Evolutionary conservation across 2,329 filamentous ascomycete genomes (phyloP).

Genomic region (Daldinia sp.): DNA sequence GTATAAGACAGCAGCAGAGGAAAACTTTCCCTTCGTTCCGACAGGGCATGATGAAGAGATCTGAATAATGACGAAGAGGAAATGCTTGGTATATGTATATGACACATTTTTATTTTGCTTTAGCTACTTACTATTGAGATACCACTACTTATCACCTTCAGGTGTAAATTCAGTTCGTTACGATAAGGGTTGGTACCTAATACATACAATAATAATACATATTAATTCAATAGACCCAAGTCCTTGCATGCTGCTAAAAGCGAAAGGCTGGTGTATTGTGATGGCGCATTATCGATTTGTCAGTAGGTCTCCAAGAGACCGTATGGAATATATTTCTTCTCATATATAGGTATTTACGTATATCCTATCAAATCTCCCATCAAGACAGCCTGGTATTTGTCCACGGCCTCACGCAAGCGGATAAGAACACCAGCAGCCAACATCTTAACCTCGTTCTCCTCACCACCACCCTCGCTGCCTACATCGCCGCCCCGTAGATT

Average conservation of each 20-base stretch:
- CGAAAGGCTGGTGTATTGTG: no score
- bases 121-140: slow-evolving; percentile 3
- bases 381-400: slow-evolving; percentile 79
- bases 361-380: slow-evolving; percentile 71
- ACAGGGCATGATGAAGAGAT: neutral
- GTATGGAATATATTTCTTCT: neutral
- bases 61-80: neutral
- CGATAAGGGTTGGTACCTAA: neutral
- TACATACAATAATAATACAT: neutral
- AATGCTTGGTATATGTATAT: neutral
- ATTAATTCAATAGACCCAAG: neutral
- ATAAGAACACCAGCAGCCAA: slow-evolving; percentile 80
- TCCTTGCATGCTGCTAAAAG: neutral
- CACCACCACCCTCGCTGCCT: slow-evolving; percentile 70
- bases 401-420: slow-evolving; percentile 80
- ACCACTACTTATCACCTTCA: neutral
- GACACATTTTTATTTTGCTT: neutral
- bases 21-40: neutral
- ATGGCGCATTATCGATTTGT: neutral
- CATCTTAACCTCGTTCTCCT: slow-evolving; percentile 83
- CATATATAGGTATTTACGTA: slow-evolving; percentile 29
- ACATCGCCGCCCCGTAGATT: slow-evolving; percentile 56
- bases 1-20: neutral
- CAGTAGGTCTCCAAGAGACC: neutral
- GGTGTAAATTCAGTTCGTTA: neutral